Evolutionary conservation across 257 asterid species (phyloP).

Genomic region (Penstemon barbatus): DNA sequence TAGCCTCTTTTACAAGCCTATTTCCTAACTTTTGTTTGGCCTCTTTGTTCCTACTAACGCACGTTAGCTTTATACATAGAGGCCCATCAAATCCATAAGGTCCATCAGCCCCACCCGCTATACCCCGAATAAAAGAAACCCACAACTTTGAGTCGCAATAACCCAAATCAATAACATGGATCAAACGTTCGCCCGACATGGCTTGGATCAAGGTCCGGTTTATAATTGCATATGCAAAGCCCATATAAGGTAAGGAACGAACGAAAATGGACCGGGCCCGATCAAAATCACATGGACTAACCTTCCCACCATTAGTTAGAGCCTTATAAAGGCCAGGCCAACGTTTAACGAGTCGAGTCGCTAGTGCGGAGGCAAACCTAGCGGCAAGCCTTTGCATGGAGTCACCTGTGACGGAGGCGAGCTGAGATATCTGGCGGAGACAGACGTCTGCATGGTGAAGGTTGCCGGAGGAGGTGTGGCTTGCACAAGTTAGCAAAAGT

Average conservation of each 20-base stretch:
- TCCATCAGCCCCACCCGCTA: conserved; percentile 19
- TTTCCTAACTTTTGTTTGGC: conserved; percentile 33
- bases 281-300: conserved; percentile 24
- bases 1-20: conserved; percentile 44
- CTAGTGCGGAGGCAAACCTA: conserved; percentile 54
- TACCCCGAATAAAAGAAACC: conserved; percentile 40
- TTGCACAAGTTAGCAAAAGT: conserved; percentile 48
- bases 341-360: conserved; percentile 48
- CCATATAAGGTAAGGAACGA: conserved; percentile 39
- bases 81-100: conserved; percentile 35
- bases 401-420: conserved; percentile 50
- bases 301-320: conserved; percentile 26
- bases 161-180: conserved; percentile 56
- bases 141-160: conserved; percentile 42
- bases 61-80: conserved; percentile 42
- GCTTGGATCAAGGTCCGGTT: conserved; percentile 37
- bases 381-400: conserved; percentile 52
- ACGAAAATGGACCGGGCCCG: conserved; percentile 32
- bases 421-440: conserved; percentile 40
- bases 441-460: conserved; percentile 52
- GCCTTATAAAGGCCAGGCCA: conserved; percentile 68
- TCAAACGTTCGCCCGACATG: conserved; percentile 29
- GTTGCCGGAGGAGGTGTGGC: conserved; percentile 51
- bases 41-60: conserved; percentile 32
- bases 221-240: conserved; percentile 38